These are phyloP conservation scores for Lentithecium fluviatile DNA, from an alignment of 495 filamentous ascomycete genomes.

Conservation along the genomic window DNA sequence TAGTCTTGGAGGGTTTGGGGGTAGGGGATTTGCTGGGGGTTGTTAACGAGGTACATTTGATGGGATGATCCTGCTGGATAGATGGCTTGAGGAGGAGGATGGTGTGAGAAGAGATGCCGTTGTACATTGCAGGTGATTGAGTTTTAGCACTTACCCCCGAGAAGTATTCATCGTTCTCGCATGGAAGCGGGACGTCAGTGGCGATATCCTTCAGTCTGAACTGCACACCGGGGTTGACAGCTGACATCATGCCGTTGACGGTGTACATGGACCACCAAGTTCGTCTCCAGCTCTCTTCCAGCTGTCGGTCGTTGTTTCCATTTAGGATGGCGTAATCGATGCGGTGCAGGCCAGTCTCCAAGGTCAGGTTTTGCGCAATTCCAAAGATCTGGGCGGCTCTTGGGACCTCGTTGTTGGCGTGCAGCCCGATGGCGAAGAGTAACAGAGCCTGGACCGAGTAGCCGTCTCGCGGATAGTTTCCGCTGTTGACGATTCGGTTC, in stretches of 20 bases:
- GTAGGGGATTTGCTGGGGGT: conserved; percentile 57
- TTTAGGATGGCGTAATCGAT: conserved; percentile 50
- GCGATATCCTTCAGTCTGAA: conserved; percentile 43
- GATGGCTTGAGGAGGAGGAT: conserved; percentile 17
- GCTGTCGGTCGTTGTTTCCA: conserved; percentile 52
- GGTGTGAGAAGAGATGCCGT: background rate
- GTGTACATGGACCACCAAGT: conserved; percentile 93
- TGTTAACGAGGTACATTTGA: background rate
- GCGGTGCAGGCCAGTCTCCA: conserved; percentile 74
- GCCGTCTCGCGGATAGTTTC: conserved; percentile 55
- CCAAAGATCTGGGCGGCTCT: conserved; percentile 65
- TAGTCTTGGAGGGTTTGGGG: conserved; percentile 67
- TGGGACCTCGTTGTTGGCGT: conserved; percentile 68
- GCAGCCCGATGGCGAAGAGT: conserved; percentile 72
- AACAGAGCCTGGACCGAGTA: conserved; percentile 76
- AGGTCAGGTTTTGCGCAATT: conserved; percentile 65
- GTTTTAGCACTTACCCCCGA: conserved; percentile 31
- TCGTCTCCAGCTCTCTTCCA: conserved; percentile 75
- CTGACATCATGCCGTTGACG: conserved; percentile 62
- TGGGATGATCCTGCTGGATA: background rate
- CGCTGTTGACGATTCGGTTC: conserved; percentile 50
- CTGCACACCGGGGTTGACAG: conserved; percentile 36
- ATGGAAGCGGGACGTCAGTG: conserved; percentile 58
- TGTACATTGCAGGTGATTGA: background rate
- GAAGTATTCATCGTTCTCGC: conserved; percentile 68